Base-by-base conservation (phyloP, 2,329 filamentous ascomycete species). In the Epichloe scottii region DNA sequence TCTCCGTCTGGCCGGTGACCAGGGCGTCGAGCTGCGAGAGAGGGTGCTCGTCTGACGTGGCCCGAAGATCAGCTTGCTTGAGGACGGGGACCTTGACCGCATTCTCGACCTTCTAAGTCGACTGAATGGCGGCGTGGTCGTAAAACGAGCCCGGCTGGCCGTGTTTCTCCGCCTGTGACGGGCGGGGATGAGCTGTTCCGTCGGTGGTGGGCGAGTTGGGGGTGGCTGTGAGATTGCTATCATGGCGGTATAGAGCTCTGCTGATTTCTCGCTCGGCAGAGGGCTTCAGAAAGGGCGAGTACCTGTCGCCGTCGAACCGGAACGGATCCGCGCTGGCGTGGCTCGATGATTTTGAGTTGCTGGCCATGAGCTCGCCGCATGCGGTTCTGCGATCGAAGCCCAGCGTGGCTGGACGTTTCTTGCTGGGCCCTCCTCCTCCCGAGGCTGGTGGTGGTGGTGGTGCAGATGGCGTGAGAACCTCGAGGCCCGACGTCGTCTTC, bases 211-310 rank as follows among this genome's bases (percentile, higher is more conserved):
- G 50, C 21, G 51, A 54, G 34, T 19, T 26, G 5, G 46, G 23
- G 21, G 40, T 26, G 43, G 19, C 49, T 8, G 54, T 60, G 39
- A 56, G 50, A 8, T 61, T 48, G 34, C 58, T 59, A 3, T 52
- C 60, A 21, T 63, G 53, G 19, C 59, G 61, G 30, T 63, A 65
- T 19, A 74, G 64, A 7, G 64, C 67, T 23, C 57, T 63, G 50
- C 70, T 75, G 14, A 75, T 64, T 11, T 75, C 70, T 50, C 67
- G 63, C 53, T 75, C 72, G 51, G 64, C 66, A 1, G 64, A 61
- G 4, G 66, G 59, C 7, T 65, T 61, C 8, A 73, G 56, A 39
- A 70, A 70, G 10, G 62, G 53, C 14, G 62, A 64, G 54, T 72
- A 72, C 2, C 60, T 54, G 8, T 63, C 63, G 35, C 60, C 63